Percentiles rank a stretch among this genome's conserved stretches.
phyloP scores from a whole-genome alignment of 1,284 basidiomycete genomes.

The Singerocomus rubriflavus region DNA sequence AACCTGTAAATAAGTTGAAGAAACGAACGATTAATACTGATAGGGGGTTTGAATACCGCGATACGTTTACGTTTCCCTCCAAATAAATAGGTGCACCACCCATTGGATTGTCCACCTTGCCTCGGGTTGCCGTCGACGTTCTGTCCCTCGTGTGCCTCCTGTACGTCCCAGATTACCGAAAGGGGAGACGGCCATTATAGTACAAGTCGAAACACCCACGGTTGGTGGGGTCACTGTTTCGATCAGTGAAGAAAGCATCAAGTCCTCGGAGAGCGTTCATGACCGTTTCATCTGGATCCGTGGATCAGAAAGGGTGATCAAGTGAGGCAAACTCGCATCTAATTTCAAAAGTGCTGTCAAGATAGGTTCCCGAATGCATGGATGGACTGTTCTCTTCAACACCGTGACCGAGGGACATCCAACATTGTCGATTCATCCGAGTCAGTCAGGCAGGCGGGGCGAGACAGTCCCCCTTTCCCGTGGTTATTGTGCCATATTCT shows the following conservation, averaged over 20 bases:
- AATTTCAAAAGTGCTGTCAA: not conserved
- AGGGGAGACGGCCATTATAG: not conserved
- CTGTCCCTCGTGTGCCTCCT: not conserved
- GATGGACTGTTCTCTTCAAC: not conserved
- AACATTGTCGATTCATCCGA: not conserved
- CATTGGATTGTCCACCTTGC: not conserved
- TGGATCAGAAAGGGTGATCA: not conserved
- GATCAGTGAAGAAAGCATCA: not conserved
- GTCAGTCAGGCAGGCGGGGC: not conserved
- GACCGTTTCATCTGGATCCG: not conserved
- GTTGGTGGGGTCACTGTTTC: not conserved
- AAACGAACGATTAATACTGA: slow-evolving; percentile 5
- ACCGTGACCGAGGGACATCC: too few species aligned
- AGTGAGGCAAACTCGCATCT: not conserved
- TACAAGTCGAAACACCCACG: not conserved
- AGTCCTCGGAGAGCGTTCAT: slow-evolving; percentile 1
- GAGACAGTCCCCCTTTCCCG: not conserved
- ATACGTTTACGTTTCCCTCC: slow-evolving; percentile 1
- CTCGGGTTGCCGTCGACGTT: not conserved
- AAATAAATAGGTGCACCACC: not conserved
- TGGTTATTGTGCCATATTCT: not conserved
- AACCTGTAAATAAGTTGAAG: not conserved
- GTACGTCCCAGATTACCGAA: not conserved
- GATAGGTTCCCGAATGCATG: not conserved
- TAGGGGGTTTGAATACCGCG: slow-evolving; percentile 11